Conservation (phyloP, 306 rosid genomes). For the Parietaria judaica region DNA sequence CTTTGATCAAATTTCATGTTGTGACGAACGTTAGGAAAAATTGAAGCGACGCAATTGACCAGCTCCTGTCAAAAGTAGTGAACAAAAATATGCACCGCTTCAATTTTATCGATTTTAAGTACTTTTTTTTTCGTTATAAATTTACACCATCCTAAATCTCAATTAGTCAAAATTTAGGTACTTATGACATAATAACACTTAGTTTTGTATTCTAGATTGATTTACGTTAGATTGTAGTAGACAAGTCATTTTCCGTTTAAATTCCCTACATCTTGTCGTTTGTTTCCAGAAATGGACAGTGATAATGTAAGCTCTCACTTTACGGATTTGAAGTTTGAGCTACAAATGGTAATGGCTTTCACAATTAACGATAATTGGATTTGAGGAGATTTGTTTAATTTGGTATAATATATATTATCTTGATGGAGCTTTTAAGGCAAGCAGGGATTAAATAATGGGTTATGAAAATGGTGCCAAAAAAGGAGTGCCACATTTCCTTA, state of each 20-base stretch:
- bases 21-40: too few species aligned
- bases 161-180: neutral
- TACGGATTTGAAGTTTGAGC: neutral
- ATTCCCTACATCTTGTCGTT: neutral
- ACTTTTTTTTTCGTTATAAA: neutral
- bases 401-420: constrained; percentile 12
- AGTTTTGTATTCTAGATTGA: neutral
- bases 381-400: constrained; percentile 5
- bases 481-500: constrained; percentile 28
- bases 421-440: constrained; percentile 47
- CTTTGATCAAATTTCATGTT: too few species aligned
- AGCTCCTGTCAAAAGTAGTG: too few species aligned
- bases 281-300: neutral
- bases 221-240: neutral
- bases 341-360: neutral
- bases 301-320: neutral
- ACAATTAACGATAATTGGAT: neutral
- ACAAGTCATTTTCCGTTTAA: neutral
- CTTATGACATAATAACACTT: neutral
- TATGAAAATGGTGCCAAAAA: constrained; percentile 19
- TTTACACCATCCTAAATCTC: neutral
- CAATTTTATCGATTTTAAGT: too few species aligned
- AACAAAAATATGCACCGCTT: too few species aligned
- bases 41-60: too few species aligned
- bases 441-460: constrained; percentile 23